Evolutionary conservation across 192 early-diverging fungal genomes (phyloP).

Genomic region (Entomortierella parvispora): DNA sequence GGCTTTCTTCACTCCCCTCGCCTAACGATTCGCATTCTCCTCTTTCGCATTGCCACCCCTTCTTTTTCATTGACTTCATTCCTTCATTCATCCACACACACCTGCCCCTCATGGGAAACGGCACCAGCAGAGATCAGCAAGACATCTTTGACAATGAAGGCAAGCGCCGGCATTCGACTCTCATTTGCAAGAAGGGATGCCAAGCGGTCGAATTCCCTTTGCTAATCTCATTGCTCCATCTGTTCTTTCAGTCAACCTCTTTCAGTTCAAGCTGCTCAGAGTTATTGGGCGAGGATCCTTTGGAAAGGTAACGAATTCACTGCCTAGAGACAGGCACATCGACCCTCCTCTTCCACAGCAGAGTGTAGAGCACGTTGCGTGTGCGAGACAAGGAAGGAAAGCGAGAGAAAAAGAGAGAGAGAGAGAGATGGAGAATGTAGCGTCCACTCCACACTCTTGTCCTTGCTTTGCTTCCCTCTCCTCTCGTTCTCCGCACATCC

Average conservation of each 20-base stretch:
- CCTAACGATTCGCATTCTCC: too few relatives aligned
- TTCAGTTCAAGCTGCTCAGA: constrained; percentile 83
- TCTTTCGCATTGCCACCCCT: not conserved
- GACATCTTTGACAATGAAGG: constrained; percentile 52
- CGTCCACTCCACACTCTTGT: not conserved
- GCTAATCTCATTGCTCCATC: not conserved
- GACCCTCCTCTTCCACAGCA: not conserved
- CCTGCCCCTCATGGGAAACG: constrained; percentile 35
- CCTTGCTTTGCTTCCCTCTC: not conserved
- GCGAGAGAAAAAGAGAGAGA: not conserved
- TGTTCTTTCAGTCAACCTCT: constrained; percentile 69
- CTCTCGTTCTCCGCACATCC: not conserved
- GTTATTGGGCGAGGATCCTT: constrained; percentile 88
- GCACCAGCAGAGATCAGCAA: constrained; percentile 42
- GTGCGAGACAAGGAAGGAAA: not conserved
- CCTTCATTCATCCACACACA: not conserved
- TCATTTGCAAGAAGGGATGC: too few relatives aligned
- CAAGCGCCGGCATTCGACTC: too few relatives aligned
- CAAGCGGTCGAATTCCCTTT: not conserved
- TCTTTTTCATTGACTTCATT: not conserved
- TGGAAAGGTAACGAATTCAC: constrained; percentile 74
- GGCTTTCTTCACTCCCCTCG: too few relatives aligned
- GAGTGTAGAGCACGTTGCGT: not conserved
- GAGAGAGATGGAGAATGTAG: too few relatives aligned
- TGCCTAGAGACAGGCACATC: too few relatives aligned